phyloP scores from a whole-genome alignment of 202 grass and related monocot genomes.

The Zizania palustris region DNA sequence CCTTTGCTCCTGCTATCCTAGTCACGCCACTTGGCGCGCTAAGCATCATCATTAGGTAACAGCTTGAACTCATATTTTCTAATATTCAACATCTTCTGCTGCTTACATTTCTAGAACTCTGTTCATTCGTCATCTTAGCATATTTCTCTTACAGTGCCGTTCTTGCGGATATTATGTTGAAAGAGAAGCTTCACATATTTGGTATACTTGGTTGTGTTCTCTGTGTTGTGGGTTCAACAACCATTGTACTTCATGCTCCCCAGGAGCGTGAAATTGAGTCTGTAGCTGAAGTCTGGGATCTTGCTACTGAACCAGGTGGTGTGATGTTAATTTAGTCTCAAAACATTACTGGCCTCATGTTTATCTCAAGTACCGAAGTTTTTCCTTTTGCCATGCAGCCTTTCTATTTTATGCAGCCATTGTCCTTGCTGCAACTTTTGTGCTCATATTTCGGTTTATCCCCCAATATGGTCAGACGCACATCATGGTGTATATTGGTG shows the following conservation, averaged over 20 bases:
- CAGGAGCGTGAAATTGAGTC: slow-evolving; percentile 92
- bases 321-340: slow-evolving; percentile 3
- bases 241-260: slow-evolving; percentile 96
- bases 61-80: neutral
- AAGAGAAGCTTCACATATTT: slow-evolving; percentile 93
- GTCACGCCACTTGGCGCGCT: slow-evolving; percentile 97
- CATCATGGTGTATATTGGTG: slow-evolving; percentile 97
- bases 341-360: neutral
- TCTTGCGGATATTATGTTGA: slow-evolving; percentile 91
- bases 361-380: slow-evolving; percentile 43
- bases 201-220: slow-evolving; percentile 92
- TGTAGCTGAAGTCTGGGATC: slow-evolving; percentile 87
- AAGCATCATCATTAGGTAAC: slow-evolving; percentile 93
- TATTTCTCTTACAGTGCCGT: slow-evolving; percentile 67
- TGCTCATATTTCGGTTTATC: slow-evolving; percentile 80
- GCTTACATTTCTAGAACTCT: neutral
- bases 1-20: slow-evolving; percentile 97
- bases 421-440: slow-evolving; percentile 72
- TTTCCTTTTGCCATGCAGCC: slow-evolving; percentile 49
- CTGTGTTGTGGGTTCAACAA: slow-evolving; percentile 96
- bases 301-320: slow-evolving; percentile 97
- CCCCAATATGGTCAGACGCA: slow-evolving; percentile 95
- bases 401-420: slow-evolving; percentile 81
- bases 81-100: slow-evolving; percentile 18
- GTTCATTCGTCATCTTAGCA: slow-evolving; percentile 22